Evolutionary conservation across 169 alveolate species (phyloP), one percentile per base, ranked within the genome.

Genomic region (Plasmodium vivax): DNA sequence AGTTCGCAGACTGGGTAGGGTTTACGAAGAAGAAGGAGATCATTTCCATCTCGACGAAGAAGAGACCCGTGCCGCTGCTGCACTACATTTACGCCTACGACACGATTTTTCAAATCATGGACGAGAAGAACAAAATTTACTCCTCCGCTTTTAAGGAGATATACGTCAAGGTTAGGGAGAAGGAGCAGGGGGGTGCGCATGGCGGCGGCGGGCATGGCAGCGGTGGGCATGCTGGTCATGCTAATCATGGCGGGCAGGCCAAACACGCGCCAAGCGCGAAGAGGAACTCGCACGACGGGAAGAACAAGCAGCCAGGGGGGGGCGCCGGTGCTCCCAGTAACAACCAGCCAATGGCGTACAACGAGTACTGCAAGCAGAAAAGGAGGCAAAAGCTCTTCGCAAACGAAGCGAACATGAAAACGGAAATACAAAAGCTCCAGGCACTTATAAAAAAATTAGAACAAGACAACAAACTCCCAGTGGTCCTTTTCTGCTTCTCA

Each of bases 1-100:
- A 99, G 92, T 99, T 99, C 94, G 99, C 99, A 7, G 99, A 99
- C 82, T 99, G 99, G 99, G 99, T 98, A 16, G 99, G 99, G n/a
- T 97, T 97, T 56, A 96, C 96, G 5, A 95, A 97, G 95, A 98
- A 98, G 84, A 97, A 98, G 84, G 98, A 97, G 74, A 99, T 99
- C n/a, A 98, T 97, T 79, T 98, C 99, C 0, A 98, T 99, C 83
- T 95, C 97, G 62, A 99, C 99, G 45, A 88, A 96, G 79, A 96
- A 97, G 54, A 96, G 99, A 88, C 99, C 99, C 12, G 99, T 98
- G 41, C 99, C 99, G 10, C 97, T 99, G 68, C 96, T 98, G 54
- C 99, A 99, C 93, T 96, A 92, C 82, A 96, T 99, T 45, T 98
- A 97, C 83, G 91, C 95, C 7, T 84, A 95, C 75, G 95, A 93